Conservation (phyloP, 139 green algal species). For the Yamagishiella unicocca region DNA sequence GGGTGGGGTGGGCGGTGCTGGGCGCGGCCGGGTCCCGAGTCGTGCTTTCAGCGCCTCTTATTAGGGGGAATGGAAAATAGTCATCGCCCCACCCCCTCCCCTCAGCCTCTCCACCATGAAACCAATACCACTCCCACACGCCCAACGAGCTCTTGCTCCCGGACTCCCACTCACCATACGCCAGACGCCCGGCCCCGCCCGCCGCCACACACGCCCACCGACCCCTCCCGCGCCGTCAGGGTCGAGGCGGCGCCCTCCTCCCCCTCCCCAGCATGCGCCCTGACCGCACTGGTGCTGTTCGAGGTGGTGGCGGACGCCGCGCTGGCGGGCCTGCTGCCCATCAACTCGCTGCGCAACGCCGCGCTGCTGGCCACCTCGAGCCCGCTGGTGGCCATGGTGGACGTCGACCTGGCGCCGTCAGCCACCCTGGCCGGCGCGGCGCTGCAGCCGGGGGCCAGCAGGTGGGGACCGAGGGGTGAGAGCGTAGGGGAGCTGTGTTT, state of each 20-base stretch:
- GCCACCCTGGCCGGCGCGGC: slow-evolving; percentile 7
- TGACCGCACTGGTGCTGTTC: slow-evolving; percentile 61
- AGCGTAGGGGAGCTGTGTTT: too few species aligned
- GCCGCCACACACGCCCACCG: neutral
- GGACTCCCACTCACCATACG: too few species aligned
- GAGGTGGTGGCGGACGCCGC: slow-evolving; percentile 56
- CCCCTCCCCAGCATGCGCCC: slow-evolving; percentile 28
- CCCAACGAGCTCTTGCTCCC: too few species aligned
- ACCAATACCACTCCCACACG: too few species aligned
- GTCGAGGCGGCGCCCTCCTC: slow-evolving; percentile 27
- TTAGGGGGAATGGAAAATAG: too few species aligned
- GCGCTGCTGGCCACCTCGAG: slow-evolving; percentile 56
- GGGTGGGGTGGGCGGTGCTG: too few species aligned
- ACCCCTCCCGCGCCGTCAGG: slow-evolving; percentile 8
- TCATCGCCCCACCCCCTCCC: too few species aligned
- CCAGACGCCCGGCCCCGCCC: too few species aligned
- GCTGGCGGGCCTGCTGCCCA: slow-evolving; percentile 62
- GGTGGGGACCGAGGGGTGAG: neutral
- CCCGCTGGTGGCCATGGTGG: slow-evolving; percentile 63
- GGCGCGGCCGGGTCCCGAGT: too few species aligned
- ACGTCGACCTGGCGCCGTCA: slow-evolving; percentile 63
- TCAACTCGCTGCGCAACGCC: slow-evolving; percentile 68
- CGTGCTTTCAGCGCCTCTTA: too few species aligned
- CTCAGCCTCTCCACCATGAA: too few species aligned
- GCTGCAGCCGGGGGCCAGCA: slow-evolving; percentile 14